A percentile compares a stretch with the other conserved stretches of the same genome.
phyloP scores from a whole-genome alignment of 2,329 filamentous ascomycete genomes.

The Phaeosphaeriaceae sp. region DNA sequence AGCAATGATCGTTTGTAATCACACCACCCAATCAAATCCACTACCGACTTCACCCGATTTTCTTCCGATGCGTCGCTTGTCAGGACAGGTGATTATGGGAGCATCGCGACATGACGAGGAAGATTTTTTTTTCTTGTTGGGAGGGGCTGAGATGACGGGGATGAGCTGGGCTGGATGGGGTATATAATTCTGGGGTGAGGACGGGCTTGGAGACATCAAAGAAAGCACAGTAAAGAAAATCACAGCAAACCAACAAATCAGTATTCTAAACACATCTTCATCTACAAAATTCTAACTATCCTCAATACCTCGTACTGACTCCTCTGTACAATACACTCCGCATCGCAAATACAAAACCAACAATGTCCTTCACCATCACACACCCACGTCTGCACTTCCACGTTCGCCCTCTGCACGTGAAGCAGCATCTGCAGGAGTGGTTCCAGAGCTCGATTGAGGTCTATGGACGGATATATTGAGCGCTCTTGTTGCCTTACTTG shows the following conservation, averaged over 20 bases:
- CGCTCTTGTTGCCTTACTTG: too few species aligned
- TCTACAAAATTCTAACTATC: too few species aligned
- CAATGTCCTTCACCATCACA: background rate
- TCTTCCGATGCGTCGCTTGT: background rate
- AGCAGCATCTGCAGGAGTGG: background rate
- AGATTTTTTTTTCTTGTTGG: background rate
- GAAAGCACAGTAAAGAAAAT: background rate
- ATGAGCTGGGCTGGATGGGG: background rate
- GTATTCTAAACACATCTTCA: too few species aligned
- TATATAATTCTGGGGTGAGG: background rate
- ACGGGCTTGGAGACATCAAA: background rate
- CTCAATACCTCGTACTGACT: too few species aligned
- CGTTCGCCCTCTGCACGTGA: background rate
- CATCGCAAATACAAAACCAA: background rate
- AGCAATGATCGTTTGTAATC: background rate
- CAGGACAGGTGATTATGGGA: background rate
- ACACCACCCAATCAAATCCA: background rate
- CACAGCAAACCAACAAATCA: background rate
- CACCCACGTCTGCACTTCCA: background rate
- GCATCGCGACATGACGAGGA: background rate
- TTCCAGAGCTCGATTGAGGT: constrained; percentile 1
- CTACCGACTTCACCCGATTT: background rate
- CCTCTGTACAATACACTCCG: too few species aligned
- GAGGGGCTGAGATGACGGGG: background rate
- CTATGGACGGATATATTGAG: background rate